Base-by-base conservation (phyloP, 2,329 filamentous ascomycete species). In the Monosporascus sp. region DNA sequence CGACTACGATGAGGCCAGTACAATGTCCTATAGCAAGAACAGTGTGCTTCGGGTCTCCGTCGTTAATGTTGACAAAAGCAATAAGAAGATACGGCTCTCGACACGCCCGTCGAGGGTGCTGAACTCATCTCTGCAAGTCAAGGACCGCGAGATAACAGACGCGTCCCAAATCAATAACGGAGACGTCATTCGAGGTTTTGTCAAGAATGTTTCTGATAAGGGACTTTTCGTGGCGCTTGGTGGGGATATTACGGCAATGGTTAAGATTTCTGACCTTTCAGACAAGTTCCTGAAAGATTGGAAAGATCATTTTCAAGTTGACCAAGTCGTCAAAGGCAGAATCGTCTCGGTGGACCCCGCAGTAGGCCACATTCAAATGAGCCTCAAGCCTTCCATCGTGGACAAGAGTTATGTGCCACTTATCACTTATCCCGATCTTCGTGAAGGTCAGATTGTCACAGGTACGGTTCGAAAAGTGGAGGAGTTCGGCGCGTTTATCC, bases 221-320 rank as follows among this genome's bases (percentile, higher is more conserved):
- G 94, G 94, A 50, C 71, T 99, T 2, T 96, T 97, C 63, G 82
- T 99, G 47, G 81, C 86, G 25, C 78, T 99, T 3, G 91, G 92
- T 44, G 88, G 89, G 18, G 84, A 87, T 57, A 79, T 96, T 18
- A 89, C 88, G 48, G 92, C 86, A 1, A 87, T 92, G 63, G 88
- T 96, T 47, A 87, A 89, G 60, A 87, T 97, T 50, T 83, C 88
- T 9, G 92, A 97, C 68, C 79, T 99, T 15, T 96, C 92, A 0
- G 94, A 99, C 68, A 81, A 83, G 7, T 99, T 86, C 68, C 74
- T 99, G 63, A 97, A 97, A 71, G 90, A 97, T 56, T 99, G 94
- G 94, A 95, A 96, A 73, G 83, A 89, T 37, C 78, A 86, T 45
- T 97, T 93, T 72, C 85, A 94, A 63, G 75, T 93, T 47, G 90